phyloP scores from a whole-genome alignment of 768 basidiomycete genomes.

The Mycena galericulata region DNA sequence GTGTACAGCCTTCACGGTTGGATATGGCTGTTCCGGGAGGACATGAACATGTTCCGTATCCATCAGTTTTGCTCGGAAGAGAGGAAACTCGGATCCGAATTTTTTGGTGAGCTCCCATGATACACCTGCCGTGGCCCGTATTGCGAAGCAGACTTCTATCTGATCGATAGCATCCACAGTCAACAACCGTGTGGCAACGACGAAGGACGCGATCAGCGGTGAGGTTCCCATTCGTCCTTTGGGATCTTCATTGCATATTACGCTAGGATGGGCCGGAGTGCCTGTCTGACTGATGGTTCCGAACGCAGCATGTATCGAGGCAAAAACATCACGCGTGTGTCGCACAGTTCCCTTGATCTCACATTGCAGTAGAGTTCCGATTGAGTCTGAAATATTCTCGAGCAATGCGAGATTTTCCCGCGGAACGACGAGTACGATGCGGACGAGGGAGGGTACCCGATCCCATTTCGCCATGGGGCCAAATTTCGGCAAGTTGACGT shows the following conservation, averaged over 20 bases:
- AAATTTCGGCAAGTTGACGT: slow-evolving; percentile 33
- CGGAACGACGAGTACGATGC: slow-evolving; percentile 50
- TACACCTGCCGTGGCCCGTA: not conserved
- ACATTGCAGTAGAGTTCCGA: slow-evolving; percentile 52
- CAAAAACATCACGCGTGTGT: slow-evolving; percentile 46
- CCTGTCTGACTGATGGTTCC: slow-evolving; percentile 40
- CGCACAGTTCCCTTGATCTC: slow-evolving; percentile 38
- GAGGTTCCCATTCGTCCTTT: not conserved
- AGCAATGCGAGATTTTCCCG: slow-evolving; percentile 45
- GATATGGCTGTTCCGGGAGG: slow-evolving; percentile 5
- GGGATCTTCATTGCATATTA: not conserved
- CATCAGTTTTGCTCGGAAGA: slow-evolving; percentile 5
- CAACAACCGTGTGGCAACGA: not conserved
- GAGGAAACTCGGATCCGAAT: slow-evolving; percentile 4
- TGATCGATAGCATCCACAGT: slow-evolving; percentile 4
- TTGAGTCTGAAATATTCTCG: slow-evolving; percentile 35
- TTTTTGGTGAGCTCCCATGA: not conserved
- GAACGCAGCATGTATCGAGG: slow-evolving; percentile 48
- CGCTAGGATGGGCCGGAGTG: slow-evolving; percentile 9
- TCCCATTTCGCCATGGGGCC: slow-evolving; percentile 45
- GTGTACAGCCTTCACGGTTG: not conserved
- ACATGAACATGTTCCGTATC: not conserved
- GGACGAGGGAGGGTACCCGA: slow-evolving; percentile 46
- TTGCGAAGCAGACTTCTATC: not conserved
- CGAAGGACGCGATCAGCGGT: slow-evolving; percentile 5